These are phyloP conservation scores for Boletellus emodensis DNA, from an alignment of 768 basidiomycete genomes.

Conservation along the genomic window DNA sequence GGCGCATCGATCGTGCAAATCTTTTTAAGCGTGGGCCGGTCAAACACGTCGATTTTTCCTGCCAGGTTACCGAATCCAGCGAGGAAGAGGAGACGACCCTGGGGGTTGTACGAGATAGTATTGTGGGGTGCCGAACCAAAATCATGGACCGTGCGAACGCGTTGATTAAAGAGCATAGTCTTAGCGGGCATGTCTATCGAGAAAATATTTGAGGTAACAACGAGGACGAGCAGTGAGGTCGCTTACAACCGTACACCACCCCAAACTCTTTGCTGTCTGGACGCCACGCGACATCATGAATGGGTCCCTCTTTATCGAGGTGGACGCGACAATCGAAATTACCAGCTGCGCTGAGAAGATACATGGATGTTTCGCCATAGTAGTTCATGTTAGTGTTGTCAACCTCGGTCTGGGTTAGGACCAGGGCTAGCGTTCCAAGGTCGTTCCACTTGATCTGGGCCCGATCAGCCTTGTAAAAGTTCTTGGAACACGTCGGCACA, in stretches of 20 bases:
- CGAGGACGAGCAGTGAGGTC: not conserved
- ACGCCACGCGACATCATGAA: constrained; percentile 95
- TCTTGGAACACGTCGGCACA: constrained; percentile 81
- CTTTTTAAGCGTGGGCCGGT: constrained; percentile 81
- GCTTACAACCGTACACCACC: constrained; percentile 94
- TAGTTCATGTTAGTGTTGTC: constrained; percentile 97
- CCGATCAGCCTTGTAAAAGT: constrained; percentile 94
- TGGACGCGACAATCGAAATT: constrained; percentile 89
- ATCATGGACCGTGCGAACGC: constrained; percentile 82
- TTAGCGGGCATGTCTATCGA: constrained; percentile 90
- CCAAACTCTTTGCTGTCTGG: constrained; percentile 96
- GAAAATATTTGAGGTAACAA: not conserved
- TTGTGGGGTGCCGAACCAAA: constrained; percentile 90
- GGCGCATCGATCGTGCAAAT: constrained; percentile 80
- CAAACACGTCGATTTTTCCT: constrained; percentile 89
- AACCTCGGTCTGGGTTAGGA: constrained; percentile 94
- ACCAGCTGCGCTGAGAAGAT: constrained; percentile 86
- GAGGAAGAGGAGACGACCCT: constrained; percentile 80
- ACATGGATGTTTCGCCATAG: constrained; percentile 96
- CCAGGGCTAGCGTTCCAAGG: constrained; percentile 85
- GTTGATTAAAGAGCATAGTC: constrained; percentile 85
- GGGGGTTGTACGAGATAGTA: constrained; percentile 92
- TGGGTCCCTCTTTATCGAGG: constrained; percentile 94
- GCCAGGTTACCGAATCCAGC: constrained; percentile 97
- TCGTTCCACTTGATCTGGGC: constrained; percentile 95